Percentiles rank a stretch among this genome's conserved stretches.
Conservation (phyloP, 164 flowering plant species). For the Protea cynaroides region DNA sequence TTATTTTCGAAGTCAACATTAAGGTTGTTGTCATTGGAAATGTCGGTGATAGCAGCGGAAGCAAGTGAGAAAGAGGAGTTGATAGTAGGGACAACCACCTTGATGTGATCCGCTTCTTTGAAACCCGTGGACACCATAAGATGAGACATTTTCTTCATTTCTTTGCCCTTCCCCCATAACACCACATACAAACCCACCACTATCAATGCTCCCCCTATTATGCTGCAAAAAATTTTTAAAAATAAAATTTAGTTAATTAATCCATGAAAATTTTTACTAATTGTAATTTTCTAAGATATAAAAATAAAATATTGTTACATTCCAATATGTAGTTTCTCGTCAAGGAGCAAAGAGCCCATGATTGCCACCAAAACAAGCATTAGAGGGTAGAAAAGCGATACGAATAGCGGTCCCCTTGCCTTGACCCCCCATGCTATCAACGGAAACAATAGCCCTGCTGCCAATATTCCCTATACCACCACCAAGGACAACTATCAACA, state of each 20-base stretch:
- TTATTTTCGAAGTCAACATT: too few relatives aligned
- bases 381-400: constrained; percentile 49
- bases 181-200: constrained; percentile 40
- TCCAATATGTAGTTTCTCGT: constrained; percentile 45
- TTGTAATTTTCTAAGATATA: too few relatives aligned
- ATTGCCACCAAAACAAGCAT: constrained; percentile 47
- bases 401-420: constrained; percentile 52
- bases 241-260: too few relatives aligned
- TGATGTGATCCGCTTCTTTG: constrained; percentile 1
- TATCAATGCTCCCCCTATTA: constrained; percentile 35
- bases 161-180: constrained; percentile 49
- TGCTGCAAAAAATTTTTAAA: constrained; percentile 17
- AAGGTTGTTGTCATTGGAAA: too few relatives aligned
- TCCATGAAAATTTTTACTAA: too few relatives aligned
- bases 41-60: too few relatives aligned
- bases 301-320: constrained; percentile 19
- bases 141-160: constrained; percentile 22
- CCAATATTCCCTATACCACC: constrained; percentile 36
- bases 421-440: constrained; percentile 43
- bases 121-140: constrained; percentile 16
- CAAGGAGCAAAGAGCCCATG: constrained; percentile 30
- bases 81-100: constrained; percentile 2
- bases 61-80: too few relatives aligned
- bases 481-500: not conserved
- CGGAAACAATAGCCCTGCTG: constrained; percentile 34